A percentile compares a stretch with the other conserved stretches of the same genome.
These are phyloP conservation scores for Eutrema japonicum DNA, from an alignment of 345 rosid genomes.

Conservation along the genomic window DNA sequence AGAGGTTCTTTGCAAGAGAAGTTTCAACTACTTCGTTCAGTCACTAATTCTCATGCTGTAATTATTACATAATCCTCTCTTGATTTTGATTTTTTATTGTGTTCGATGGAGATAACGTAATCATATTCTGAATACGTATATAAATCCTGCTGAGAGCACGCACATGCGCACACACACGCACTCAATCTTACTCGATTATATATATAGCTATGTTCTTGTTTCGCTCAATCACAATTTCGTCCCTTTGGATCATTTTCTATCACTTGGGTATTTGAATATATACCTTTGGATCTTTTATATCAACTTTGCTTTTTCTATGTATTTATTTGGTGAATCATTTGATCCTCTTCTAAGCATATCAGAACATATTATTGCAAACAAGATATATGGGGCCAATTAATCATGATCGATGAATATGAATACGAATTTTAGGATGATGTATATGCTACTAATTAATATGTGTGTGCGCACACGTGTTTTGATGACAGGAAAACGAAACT, in stretches of 20 bases:
- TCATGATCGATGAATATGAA: constrained; percentile 20
- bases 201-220: neutral
- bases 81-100: constrained; percentile 6
- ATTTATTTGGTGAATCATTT: neutral
- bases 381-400: neutral
- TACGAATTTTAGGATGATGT: constrained; percentile 3
- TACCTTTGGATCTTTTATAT: constrained; percentile 21
- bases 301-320: neutral
- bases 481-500: constrained; percentile 63
- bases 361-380: constrained; percentile 14
- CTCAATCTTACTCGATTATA: constrained; percentile 10
- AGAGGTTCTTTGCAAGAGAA: constrained; percentile 50
- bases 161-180: constrained; percentile 1
- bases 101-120: constrained; percentile 9
- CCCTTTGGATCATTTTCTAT: constrained; percentile 5
- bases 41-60: constrained; percentile 67
- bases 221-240: constrained; percentile 7
- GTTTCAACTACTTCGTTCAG: constrained; percentile 60
- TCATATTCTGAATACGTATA: neutral
- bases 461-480: constrained; percentile 1
- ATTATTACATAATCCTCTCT: constrained; percentile 26
- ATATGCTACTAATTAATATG: constrained; percentile 30
- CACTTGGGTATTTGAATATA: constrained; percentile 7
- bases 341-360: constrained; percentile 7
- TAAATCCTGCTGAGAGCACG: constrained; percentile 4